Evolutionary conservation across 1,284 basidiomycete species (phyloP), one percentile per base, ranked within the genome.

Genomic region (Cutaneotrichosporon curvatum): DNA sequence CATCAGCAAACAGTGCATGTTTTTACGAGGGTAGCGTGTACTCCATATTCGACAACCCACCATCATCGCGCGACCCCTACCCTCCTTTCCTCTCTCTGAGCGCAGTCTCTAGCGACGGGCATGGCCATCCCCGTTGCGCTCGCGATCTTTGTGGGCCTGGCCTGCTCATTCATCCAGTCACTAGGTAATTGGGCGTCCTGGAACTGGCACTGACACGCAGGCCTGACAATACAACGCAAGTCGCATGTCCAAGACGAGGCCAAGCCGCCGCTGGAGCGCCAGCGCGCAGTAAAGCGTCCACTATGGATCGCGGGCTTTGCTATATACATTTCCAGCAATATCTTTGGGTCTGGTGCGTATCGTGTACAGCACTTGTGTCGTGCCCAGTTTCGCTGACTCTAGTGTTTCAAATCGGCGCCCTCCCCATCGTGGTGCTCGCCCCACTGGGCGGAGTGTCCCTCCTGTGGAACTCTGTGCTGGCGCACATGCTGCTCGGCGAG

Each of bases 381-480:
- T 16, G 6, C 2, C 4, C 16, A 4, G 12, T 28, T n/a, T 18
- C 6, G 21, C 45, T 44, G 11, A 33, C 43, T 7, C 19, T 88
- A 2, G 74, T 96, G 22, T 88, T 95, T 58, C 92, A 96, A 73
- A 91, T 97, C 45, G 90, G 89, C 6, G 88, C 91, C 1, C 78
- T 97, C 10, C 88, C 89, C 5, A 87, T 94, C 57, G 87, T 92
- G 49, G 88, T 94, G 48, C 83, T 92, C 39, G 89, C 87, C 2
- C 91, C 91, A 0, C 79, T 97, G 2, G 92, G 92, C 18, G 92
- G 91, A 1, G 86, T 79, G 37, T 91, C 88, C 7, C 79, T 97
- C 28, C 78, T 96, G 20, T 96, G 88, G 86, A 97, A 97, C 70
- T 89, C 89, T 3, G 81, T 96, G 60, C 90, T 96, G 57, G 90